Evolutionary conservation across 2,329 filamentous ascomycete genomes (phyloP), one percentile per base, ranked within the genome.

Genomic region (Stylonectria norvegica): DNA sequence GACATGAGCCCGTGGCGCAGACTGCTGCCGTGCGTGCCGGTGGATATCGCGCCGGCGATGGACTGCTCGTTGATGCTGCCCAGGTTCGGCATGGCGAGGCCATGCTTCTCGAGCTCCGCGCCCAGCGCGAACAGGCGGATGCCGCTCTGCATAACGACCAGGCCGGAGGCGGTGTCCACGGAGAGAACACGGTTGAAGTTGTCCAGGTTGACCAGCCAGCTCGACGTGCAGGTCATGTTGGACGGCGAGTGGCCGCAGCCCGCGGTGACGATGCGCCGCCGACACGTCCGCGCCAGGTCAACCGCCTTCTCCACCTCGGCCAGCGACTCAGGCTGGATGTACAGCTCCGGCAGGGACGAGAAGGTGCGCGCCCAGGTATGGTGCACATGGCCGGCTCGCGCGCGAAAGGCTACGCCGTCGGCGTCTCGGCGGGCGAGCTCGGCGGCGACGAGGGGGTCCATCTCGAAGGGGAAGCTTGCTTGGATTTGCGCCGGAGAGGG

Each of bases 61-160:
- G 86, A 93, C 72, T 98, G 93, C 56, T 89, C 81, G 62, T 96
- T 89, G 66, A 98, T 98, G 63, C 89, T 95, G 23, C 93, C 93
- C 32, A 97, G 71, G 62, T 94, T 96, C 19, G 87, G 86, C 78
- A 98, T 84, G 2, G 89, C 89, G 48, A 95, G 74, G 1, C 88
- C 89, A 55, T 83, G 67, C 39, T 77, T 73, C 51, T 87, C 88
- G 20, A 96, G 79, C 57, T 81, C 79, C 30, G 78, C 74, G 48
- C 89, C 85, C 42, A 98, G 70, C 44, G 83, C 70, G 54, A 79
- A 80, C 45, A 98, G 71, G 15, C 91, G 78, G 50, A 97, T 95
- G 12, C 93, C 93, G n/a, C 86, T 85, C 68, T 97, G 78, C 55
- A 95, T 85, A 3, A 82, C 80, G 38, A 95, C 78, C 6, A 85